Evolutionary conservation across 768 basidiomycete species (phyloP).

Genomic region (Suillus decipiens): DNA sequence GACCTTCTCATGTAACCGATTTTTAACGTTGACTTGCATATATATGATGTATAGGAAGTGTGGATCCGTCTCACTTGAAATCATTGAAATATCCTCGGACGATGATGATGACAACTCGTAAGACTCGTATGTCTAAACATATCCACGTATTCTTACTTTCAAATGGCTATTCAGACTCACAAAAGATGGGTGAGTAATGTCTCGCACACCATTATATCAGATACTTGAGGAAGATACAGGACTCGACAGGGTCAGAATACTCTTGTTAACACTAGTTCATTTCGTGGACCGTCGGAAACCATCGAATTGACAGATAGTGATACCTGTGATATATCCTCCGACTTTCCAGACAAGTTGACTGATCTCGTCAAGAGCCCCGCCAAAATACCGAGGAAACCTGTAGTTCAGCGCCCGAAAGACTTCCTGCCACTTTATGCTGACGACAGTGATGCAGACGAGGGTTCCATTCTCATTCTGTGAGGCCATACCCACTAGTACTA

Average conservation of each 20-base stretch:
- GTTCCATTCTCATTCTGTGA: conserved; percentile 41
- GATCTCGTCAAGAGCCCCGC: conserved; percentile 21
- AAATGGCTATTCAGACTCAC: conserved; percentile 11
- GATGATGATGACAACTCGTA: conserved; percentile 40
- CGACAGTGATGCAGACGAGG: conserved; percentile 38
- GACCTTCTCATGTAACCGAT: conserved; percentile 1
- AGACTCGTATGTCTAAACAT: conserved; percentile 20
- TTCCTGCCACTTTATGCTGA: conserved; percentile 29
- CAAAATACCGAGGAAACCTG: conserved; percentile 13
- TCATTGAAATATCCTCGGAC: conserved; percentile 60
- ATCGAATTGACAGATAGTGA: conserved; percentile 36
- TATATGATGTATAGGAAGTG: background rate
- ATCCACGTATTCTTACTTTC: conserved; percentile 1
- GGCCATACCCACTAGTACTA: conserved; percentile 17
- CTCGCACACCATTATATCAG: background rate
- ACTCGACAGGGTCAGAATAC: background rate
- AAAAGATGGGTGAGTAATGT: conserved; percentile 4
- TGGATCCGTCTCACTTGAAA: conserved; percentile 24
- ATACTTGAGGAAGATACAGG: background rate
- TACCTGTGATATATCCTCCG: conserved; percentile 16
- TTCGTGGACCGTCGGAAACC: conserved; percentile 18
- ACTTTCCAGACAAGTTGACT: conserved; percentile 26
- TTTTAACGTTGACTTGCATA: background rate
- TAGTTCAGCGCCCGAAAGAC: conserved; percentile 5
- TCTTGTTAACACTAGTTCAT: background rate